phyloP scores from a whole-genome alignment of 768 basidiomycete genomes.

The Sarcomyxa edulis region DNA sequence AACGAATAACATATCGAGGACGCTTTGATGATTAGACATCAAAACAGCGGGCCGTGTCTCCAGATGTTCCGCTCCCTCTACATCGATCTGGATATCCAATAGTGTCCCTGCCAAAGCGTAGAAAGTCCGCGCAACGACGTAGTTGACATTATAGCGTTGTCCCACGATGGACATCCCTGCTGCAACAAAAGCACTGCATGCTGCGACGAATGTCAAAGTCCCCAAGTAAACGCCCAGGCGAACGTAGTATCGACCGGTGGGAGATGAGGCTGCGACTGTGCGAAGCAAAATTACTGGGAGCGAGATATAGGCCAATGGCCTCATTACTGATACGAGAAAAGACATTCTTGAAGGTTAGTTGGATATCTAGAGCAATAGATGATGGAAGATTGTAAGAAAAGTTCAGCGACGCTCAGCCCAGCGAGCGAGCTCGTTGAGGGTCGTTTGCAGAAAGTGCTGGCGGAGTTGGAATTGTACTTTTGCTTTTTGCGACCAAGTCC shows the following conservation, averaged over 20 bases:
- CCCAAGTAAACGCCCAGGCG: slow-evolving; percentile 69
- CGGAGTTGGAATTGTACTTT: too few species aligned
- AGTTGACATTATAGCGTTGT: slow-evolving; percentile 74
- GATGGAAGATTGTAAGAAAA: too few species aligned
- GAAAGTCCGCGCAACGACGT: slow-evolving; percentile 78
- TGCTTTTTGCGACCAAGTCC: too few species aligned
- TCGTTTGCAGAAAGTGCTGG: too few species aligned
- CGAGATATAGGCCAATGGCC: slow-evolving; percentile 73
- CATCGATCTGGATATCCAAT: slow-evolving; percentile 62
- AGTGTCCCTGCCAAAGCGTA: slow-evolving; percentile 60
- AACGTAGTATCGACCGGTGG: slow-evolving; percentile 65
- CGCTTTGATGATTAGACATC: slow-evolving; percentile 90
- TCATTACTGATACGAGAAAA: slow-evolving; percentile 52
- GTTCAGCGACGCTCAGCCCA: too few species aligned
- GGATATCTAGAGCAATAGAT: neutral
- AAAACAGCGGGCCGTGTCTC: slow-evolving; percentile 66
- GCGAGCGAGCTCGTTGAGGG: too few species aligned
- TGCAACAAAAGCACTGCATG: slow-evolving; percentile 66
- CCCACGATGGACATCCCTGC: slow-evolving; percentile 64
- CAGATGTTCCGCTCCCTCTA: slow-evolving; percentile 87
- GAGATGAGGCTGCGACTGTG: slow-evolving; percentile 49
- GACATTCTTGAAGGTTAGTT: slow-evolving; percentile 45
- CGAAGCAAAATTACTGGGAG: slow-evolving; percentile 65
- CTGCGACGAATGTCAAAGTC: slow-evolving; percentile 63
- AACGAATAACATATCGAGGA: slow-evolving; percentile 81